Evolutionary conservation across 352 stramenopile species (phyloP).

Genomic region (Phytopythium aichiense): DNA sequence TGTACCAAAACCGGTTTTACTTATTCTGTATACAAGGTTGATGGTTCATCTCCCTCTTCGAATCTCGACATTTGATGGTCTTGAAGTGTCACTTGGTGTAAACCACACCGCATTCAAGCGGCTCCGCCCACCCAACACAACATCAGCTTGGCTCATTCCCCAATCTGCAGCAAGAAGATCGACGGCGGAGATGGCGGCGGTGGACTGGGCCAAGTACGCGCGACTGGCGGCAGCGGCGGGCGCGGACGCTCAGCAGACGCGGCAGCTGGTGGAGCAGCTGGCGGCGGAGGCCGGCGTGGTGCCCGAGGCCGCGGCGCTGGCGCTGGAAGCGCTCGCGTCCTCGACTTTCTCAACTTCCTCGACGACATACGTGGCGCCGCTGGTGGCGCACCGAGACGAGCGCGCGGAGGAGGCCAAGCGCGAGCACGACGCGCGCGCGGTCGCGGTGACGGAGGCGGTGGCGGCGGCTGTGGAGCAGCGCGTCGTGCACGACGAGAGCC

Average conservation of each 20-base stretch:
- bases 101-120: too few species aligned
- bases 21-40: too few species aligned
- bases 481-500: conserved; percentile 50
- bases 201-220: conserved; percentile 24
- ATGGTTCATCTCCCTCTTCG: too few species aligned
- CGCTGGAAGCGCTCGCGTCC: conserved; percentile 21
- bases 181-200: conserved; percentile 11
- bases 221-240: conserved; percentile 13
- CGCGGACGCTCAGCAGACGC: conserved; percentile 8
- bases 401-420: conserved; percentile 17
- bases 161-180: not conserved
- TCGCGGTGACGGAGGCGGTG: conserved; percentile 38
- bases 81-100: too few species aligned
- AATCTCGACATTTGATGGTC: too few species aligned
- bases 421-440: conserved; percentile 31
- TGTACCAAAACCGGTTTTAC: too few species aligned
- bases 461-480: conserved; percentile 39
- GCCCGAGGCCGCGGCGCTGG: conserved; percentile 17
- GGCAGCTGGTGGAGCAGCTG: conserved; percentile 23
- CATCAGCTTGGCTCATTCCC: not conserved
- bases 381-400: conserved; percentile 33
- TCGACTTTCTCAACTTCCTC: not conserved
- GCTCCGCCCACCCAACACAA: too few species aligned
- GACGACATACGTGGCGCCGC: conserved; percentile 46
- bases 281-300: conserved; percentile 22